Base-by-base conservation (phyloP, 371 early-diverging fungal species). In the Cokeromyces recurvatus region DNA sequence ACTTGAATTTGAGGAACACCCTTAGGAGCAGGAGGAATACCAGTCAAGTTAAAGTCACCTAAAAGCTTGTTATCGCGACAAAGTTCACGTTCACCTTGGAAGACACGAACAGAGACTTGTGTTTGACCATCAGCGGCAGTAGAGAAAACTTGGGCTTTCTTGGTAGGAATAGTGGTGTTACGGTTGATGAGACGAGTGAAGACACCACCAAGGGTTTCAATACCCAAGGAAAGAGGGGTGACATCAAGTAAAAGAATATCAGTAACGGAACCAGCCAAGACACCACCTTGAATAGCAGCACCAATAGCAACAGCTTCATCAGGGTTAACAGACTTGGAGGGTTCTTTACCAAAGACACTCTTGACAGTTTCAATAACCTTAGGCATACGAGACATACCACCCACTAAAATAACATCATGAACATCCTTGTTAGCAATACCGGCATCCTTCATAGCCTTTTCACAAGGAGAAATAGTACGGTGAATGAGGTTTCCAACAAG, bases 291-390 rank as follows among this genome's bases (percentile, higher is more conserved):
- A 56, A 97, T 81, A 38, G 97, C 94, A 41, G 99, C 99, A 57
- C 98, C 98, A 51, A 91, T 83, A 55, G 99, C 98, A 21, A 97
- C 97, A 42, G 96, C 97, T 68, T 96, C 96, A 61, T 98, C 99
- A 34, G 99, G 98, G 80, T 97, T 91, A 57, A 97, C 90, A 46
- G 79, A 72, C 75, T 87, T 90, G 66, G 82, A 59, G 21, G 96
- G 92, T 42, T 92, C 87, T 42, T 79, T 80, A 35, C 90, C 89
- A 65, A 98, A 97, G 51, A 92, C 73, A 14, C 68, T 51, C 68
- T 90, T 87, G 64, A 96, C 95, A n/a, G 86, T 76, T 50, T 90
- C 87, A 59, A 91, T 80, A 15, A 99, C 95, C 73, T 87, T 91
- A 66, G 98, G 98, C 82, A 97, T 90, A 63, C 95, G 85, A 34